A percentile compares a stretch with the other conserved stretches of the same genome.
Evolutionary conservation across 2,329 filamentous ascomycete genomes (phyloP).

Genomic region (Cytospora paraplurivora): DNA sequence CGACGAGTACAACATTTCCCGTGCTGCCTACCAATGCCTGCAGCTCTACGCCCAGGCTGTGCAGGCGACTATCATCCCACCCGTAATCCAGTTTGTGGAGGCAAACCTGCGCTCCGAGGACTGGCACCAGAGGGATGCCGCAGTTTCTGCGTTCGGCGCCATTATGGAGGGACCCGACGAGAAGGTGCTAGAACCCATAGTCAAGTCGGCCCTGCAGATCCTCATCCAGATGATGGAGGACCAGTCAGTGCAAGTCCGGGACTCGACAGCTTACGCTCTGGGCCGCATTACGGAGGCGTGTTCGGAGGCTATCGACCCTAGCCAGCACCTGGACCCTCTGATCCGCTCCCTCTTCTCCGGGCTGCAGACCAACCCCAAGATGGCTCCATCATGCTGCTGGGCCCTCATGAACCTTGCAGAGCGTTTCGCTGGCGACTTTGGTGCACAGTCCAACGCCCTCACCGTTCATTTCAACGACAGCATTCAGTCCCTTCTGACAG

Average conservation of each 20-base stretch:
- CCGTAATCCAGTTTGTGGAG: conserved; percentile 91
- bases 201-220: conserved; percentile 92
- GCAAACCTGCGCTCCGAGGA: conserved; percentile 85
- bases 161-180: conserved; percentile 99
- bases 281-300: conserved; percentile 95
- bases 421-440: conserved; percentile 85
- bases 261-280: conserved; percentile 93
- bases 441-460: conserved; percentile 75
- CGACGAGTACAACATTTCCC: conserved; percentile 95
- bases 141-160: conserved; percentile 94
- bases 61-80: conserved; percentile 77
- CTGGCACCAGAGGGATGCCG: conserved; percentile 93
- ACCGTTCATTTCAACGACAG: conserved; percentile 93
- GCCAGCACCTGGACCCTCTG: conserved; percentile 78
- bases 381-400: conserved; percentile 98
- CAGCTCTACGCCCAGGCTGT: conserved; percentile 95
- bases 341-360: conserved; percentile 89
- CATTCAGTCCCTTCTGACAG: conserved; percentile 78
- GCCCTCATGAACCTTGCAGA: conserved; percentile 98
- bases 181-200: conserved; percentile 85
- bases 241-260: conserved; percentile 83
- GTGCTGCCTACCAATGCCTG: conserved; percentile 93
- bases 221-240: conserved; percentile 93
- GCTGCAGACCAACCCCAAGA: conserved; percentile 88
- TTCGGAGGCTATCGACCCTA: conserved; percentile 86